A percentile compares a stretch with the other conserved stretches of the same genome.
These are phyloP conservation scores for Ophiostoma triangulosporum DNA, from an alignment of 2,329 filamentous ascomycete species.

Conservation along the genomic window DNA sequence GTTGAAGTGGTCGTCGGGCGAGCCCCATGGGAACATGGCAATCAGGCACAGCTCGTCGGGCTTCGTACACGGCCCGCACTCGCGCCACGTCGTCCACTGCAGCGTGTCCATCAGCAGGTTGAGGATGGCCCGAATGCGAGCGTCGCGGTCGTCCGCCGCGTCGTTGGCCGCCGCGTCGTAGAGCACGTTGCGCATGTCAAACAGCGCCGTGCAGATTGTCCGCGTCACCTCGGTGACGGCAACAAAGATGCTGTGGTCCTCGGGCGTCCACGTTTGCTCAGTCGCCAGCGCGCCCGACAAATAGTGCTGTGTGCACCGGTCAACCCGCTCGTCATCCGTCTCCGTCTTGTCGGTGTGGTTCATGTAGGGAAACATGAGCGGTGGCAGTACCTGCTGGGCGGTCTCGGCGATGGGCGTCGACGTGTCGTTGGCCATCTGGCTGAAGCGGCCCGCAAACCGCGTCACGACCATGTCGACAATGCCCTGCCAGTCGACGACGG, in stretches of 20 bases:
- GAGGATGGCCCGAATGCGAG: constrained; percentile 5
- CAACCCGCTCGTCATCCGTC: constrained; percentile 4
- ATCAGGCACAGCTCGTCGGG: constrained; percentile 24
- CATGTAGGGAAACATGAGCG: constrained; percentile 25
- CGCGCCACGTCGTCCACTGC: constrained; percentile 24
- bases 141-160: background rate
- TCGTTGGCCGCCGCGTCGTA: background rate
- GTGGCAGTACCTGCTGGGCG: constrained; percentile 21
- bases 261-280: constrained; percentile 21
- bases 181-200: constrained; percentile 18
- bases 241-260: constrained; percentile 32
- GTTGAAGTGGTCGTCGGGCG: constrained; percentile 15
- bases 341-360: constrained; percentile 23
- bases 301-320: constrained; percentile 34
- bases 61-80: constrained; percentile 20
- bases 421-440: constrained; percentile 22
- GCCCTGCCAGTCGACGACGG: constrained; percentile 48
- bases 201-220: constrained; percentile 26
- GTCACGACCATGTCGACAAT: constrained; percentile 51
- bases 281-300: constrained; percentile 20
- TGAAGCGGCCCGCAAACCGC: constrained; percentile 45
- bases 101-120: constrained; percentile 18
- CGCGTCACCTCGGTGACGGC: constrained; percentile 27
- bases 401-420: constrained; percentile 23
- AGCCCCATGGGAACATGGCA: constrained; percentile 27